These are phyloP conservation scores for Ogataea nonfermentans DNA, from an alignment of 805 yeast genomes.

Conservation along the genomic window DNA sequence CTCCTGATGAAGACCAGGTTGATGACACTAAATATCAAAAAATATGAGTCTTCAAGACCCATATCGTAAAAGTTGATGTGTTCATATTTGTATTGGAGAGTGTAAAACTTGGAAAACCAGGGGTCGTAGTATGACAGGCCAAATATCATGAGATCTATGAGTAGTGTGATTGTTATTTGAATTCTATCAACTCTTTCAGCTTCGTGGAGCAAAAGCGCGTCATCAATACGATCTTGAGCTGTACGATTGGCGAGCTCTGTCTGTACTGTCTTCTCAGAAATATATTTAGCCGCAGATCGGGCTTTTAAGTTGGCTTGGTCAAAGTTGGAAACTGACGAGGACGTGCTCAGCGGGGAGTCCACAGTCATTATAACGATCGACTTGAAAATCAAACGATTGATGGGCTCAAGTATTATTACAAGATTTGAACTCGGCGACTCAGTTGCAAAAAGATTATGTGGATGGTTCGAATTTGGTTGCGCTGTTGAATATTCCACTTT, in stretches of 20 bases:
- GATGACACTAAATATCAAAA: conserved; percentile 55
- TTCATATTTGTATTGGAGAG: conserved; percentile 39
- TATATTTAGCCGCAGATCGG: conserved; percentile 5
- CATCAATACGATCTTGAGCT: background rate
- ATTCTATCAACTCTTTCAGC: conserved; percentile 20
- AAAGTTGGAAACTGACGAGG: conserved; percentile 11
- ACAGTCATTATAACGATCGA: conserved; percentile 12
- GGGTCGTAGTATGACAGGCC: conserved; percentile 25
- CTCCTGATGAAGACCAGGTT: conserved; percentile 57
- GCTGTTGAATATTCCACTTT: conserved; percentile 9
- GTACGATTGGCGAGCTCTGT: background rate
- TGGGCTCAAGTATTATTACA: background rate
- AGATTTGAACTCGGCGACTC: background rate
- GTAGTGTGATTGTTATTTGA: conserved; percentile 21
- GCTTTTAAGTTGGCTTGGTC: conserved; percentile 9
- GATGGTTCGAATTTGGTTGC: background rate
- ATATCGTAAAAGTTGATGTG: conserved; percentile 45
- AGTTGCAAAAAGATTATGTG: background rate
- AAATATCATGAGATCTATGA: conserved; percentile 18
- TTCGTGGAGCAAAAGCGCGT: conserved; percentile 3
- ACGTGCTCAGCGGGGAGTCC: conserved; percentile 9
- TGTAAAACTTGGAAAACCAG: conserved; percentile 36
- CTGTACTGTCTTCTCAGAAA: background rate
- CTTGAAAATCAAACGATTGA: conserved; percentile 3
- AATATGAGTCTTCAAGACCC: conserved; percentile 53